Conservation (phyloP, 805 yeast species). For the Sugiyamaella smithiae region DNA sequence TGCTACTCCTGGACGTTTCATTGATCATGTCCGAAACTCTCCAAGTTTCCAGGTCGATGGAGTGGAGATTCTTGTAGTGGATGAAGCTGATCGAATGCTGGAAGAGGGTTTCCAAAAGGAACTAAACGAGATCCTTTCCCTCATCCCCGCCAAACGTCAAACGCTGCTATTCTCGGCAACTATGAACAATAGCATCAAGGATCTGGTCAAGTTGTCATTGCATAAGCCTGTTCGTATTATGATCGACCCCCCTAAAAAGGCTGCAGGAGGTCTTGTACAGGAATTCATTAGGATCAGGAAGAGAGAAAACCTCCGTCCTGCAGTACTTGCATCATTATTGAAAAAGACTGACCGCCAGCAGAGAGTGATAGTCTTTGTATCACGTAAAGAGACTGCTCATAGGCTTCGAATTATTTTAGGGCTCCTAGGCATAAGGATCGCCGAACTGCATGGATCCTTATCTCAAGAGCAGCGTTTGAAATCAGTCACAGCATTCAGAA, state of each 20-base stretch:
- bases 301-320: slow-evolving; percentile 79
- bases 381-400: slow-evolving; percentile 90
- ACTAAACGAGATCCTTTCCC: slow-evolving; percentile 79
- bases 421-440: slow-evolving; percentile 70
- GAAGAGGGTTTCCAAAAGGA: slow-evolving; percentile 99
- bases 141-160: slow-evolving; percentile 89
- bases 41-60: slow-evolving; percentile 87
- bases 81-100: slow-evolving; percentile 98
- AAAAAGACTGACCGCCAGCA: slow-evolving; percentile 65
- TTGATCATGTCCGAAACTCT: slow-evolving; percentile 94
- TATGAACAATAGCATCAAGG: slow-evolving; percentile 91
- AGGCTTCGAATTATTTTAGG: slow-evolving; percentile 79
- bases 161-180: slow-evolving; percentile 95
- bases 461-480: slow-evolving; percentile 87
- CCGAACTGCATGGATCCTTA: slow-evolving; percentile 79
- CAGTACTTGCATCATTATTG: slow-evolving; percentile 70
- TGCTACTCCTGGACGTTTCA: slow-evolving; percentile 98
- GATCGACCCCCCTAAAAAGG: slow-evolving; percentile 95
- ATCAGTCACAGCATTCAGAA: slow-evolving; percentile 79
- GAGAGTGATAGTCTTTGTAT: slow-evolving; percentile 84
- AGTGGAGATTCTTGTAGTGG: slow-evolving; percentile 89
- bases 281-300: slow-evolving; percentile 94
- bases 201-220: slow-evolving; percentile 80
- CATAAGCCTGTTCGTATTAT: slow-evolving; percentile 89
- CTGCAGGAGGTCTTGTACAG: slow-evolving; percentile 85